Evolutionary conservation across 2,329 filamentous ascomycete species (phyloP), one percentile per base, ranked within the genome.

Genomic region (Fusarium mangiferae): DNA sequence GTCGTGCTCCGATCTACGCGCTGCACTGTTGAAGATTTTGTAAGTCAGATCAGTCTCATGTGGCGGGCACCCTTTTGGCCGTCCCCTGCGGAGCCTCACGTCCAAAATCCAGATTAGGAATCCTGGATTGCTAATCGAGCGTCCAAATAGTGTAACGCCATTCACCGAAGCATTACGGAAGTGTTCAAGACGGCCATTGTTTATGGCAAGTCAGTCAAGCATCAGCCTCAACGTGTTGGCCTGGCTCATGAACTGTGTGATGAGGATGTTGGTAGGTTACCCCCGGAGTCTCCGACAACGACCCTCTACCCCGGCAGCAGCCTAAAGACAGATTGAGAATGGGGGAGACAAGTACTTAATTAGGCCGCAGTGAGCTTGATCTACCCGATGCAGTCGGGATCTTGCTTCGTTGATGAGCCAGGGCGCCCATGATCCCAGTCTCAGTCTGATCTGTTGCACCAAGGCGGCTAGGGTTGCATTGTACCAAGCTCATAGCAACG

Each of bases 191-290:
- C 92, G 70, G 96, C 96, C 62, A 92, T 99, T 81, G 96, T 99
- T 46, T 99, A 98, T 83, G 96, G 96, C 77, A 96, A 96, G 82
- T 98, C 95, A 63, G 96, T 98, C 77, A 98, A 98, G 88, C 96
- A 99, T 86, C 96, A 98, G 85, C 96, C 96, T 75, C 96, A 99
- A 85, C 91, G 95, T 80, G 96, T 98, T 72, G 96, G 96, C 56
- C 88, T 99, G 75, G 87, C 90, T 60, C 96, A 99, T 82, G 94
- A 98, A 86, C 88, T 99, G 80, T 94, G 91, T 66, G 96, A 99
- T 82, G 96, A 99, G 85, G 96, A 99, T 85, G 98, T 99, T 84
- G 94, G 94, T 96, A 88, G 86, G 92, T 87, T 58, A 41, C 62
- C 36, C 66, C 64, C 57, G 46, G 49, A 54, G 48, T 45, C 44